These are phyloP conservation scores for Pseudofabraea citricarpa DNA, from an alignment of 2,329 filamentous ascomycete species.

Conservation along the genomic window DNA sequence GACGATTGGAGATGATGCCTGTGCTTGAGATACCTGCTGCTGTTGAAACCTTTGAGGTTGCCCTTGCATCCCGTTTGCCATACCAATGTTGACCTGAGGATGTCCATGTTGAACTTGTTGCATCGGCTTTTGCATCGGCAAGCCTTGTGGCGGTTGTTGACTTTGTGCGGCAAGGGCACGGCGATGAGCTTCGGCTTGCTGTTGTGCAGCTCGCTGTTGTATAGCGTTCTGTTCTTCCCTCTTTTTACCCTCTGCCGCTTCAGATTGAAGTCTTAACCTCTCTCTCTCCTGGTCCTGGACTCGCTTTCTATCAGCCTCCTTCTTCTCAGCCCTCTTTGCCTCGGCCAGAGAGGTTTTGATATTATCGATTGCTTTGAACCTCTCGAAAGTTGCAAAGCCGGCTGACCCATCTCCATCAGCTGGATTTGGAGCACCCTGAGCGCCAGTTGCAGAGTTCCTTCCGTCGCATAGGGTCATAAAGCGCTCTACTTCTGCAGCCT, in stretches of 20 bases:
- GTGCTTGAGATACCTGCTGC: slow-evolving; percentile 49
- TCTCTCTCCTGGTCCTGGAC: slow-evolving; percentile 42
- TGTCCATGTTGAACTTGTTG: slow-evolving; percentile 39
- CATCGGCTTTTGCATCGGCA: slow-evolving; percentile 28
- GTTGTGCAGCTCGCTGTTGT: slow-evolving; percentile 27
- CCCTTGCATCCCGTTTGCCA: slow-evolving; percentile 33
- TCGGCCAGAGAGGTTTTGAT: slow-evolving; percentile 77
- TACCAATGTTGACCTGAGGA: slow-evolving; percentile 35
- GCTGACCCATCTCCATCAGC: slow-evolving; percentile 71
- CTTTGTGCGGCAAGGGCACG: slow-evolving; percentile 18
- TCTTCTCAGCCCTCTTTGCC: slow-evolving; percentile 70
- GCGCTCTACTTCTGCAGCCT: slow-evolving; percentile 81
- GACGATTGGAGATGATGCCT: slow-evolving; percentile 63
- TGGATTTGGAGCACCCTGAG: slow-evolving; percentile 49
- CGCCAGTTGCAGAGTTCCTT: slow-evolving; percentile 60
- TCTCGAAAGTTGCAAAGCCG: slow-evolving; percentile 72
- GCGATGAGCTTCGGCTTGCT: slow-evolving; percentile 27
- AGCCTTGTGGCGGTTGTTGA: slow-evolving; percentile 27
- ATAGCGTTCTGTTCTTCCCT: slow-evolving; percentile 22
- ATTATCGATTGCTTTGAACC: slow-evolving; percentile 85
- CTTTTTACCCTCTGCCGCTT: slow-evolving; percentile 26
- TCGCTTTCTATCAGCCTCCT: slow-evolving; percentile 41
- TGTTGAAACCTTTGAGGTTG: slow-evolving; percentile 36
- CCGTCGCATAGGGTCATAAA: slow-evolving; percentile 94
- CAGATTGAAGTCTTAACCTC: slow-evolving; percentile 31